Conservation (phyloP, 768 basidiomycete genomes). For the Mrakia frigida region DNA sequence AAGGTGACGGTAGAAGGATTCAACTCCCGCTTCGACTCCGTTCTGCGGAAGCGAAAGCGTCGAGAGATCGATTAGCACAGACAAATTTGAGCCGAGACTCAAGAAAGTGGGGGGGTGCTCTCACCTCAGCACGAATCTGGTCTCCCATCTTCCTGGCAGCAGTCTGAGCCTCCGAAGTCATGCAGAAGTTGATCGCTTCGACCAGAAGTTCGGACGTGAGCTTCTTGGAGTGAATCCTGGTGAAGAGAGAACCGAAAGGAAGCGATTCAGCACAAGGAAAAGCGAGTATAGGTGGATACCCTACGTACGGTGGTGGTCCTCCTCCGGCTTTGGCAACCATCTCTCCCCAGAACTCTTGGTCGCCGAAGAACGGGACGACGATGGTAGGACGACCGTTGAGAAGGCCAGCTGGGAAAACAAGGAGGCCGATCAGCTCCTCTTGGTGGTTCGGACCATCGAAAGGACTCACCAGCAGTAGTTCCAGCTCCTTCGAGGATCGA, state of each 20-base stretch:
- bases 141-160: conserved; percentile 54
- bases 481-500: conserved; percentile 52
- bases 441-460: too few species aligned
- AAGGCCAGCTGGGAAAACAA: conserved; percentile 48
- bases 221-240: conserved; percentile 49
- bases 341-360: conserved; percentile 50
- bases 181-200: conserved; percentile 53
- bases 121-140: conserved; percentile 48
- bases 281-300: too few species aligned
- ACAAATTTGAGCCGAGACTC: not conserved
- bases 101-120: not conserved
- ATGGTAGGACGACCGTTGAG: conserved; percentile 58
- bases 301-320: conserved; percentile 41
- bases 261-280: not conserved
- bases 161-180: conserved; percentile 50
- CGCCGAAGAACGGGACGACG: conserved; percentile 63
- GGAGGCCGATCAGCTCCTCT: too few species aligned
- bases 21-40: conserved; percentile 51
- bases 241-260: not conserved
- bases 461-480: conserved; percentile 51
- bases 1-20: conserved; percentile 47
- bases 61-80: not conserved
- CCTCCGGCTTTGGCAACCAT: conserved; percentile 62
- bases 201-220: conserved; percentile 52
- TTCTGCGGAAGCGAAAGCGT: conserved; percentile 43